Base-by-base conservation (phyloP, 1,139 yeast genomes). In the Magnusiomyces paraingens region DNA sequence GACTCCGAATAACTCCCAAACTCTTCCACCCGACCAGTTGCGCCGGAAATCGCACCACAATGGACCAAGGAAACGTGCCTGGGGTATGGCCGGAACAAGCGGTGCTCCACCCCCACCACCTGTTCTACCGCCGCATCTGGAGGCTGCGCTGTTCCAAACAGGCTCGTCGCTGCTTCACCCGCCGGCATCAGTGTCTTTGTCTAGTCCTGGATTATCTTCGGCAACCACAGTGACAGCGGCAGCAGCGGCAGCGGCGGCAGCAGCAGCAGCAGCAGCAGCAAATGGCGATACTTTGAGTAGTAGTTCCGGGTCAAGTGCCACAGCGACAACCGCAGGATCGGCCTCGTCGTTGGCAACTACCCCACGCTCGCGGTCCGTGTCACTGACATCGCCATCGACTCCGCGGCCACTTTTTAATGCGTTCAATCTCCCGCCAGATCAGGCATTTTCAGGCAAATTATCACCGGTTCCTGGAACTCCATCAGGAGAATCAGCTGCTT, bases 71-170 rank as follows among this genome's bases (percentile, higher is more conserved):
- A 36, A 36, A 36, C 40, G 40, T 3, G n/a, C 17, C 40, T 14
- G 17, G 17, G 40, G n/a, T n/a, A n/a, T n/a, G n/a, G n/a, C n/a
- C n/a, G n/a, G n/a, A n/a, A n/a, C n/a, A n/a, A n/a, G n/a, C n/a
- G n/a, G n/a, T n/a, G n/a, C 47, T 2, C 47, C 47, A 2, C 47
- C 47, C 3, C 15, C 47, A 3, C 47, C 47, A 14, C 47, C 47
- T 3, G n/a, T 10, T 6, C 39, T 44, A 2, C 47, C 47, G 8
- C 32, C 47, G 15, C 47, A 44, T 3, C 21, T 44, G 39, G 39
- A 32, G 21, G 14, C 47, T 11, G 47, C 47, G 32, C 32, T 44
- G 15, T 32, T 44, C 20, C 26, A 36, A n/a, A 36, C 40, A 10
- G 40, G 40, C 12, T 3, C 40, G 32, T 26, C 32, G 32, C 32